These are phyloP conservation scores for Candida palmyrensis DNA, from an alignment of 805 yeast species.

Conservation along the genomic window DNA sequence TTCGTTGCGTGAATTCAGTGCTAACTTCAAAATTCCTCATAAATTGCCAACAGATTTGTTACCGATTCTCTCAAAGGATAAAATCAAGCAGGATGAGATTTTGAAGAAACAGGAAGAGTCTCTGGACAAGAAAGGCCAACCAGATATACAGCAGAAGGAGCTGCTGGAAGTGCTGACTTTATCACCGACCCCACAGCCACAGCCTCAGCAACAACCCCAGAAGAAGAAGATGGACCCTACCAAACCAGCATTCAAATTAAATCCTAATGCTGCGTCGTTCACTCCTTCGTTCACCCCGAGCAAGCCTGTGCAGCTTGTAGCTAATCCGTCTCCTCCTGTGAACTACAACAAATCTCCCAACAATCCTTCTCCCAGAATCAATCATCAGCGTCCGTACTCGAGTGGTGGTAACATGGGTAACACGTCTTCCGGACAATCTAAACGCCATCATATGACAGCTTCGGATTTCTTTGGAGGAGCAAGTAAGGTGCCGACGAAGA, in stretches of 20 bases:
- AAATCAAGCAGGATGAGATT: conserved; percentile 59
- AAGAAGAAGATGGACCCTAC: conserved; percentile 52
- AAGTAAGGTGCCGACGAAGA: conserved; percentile 32
- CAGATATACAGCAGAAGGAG: conserved; percentile 6
- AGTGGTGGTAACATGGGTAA: conserved; percentile 15
- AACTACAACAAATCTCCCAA: conserved; percentile 19
- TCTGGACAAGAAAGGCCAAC: conserved; percentile 5
- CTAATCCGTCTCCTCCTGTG: conserved; percentile 23
- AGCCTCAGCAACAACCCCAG: conserved; percentile 1
- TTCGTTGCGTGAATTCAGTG: conserved; percentile 72
- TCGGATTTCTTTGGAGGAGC: conserved; percentile 40
- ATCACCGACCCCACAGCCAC: not conserved
- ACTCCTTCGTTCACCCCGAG: conserved; percentile 44
- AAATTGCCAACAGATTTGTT: conserved; percentile 55
- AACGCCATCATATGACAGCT: conserved; percentile 34
- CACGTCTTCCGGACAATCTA: conserved; percentile 9
- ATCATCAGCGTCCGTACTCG: conserved; percentile 27
- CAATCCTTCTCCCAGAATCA: conserved; percentile 30
- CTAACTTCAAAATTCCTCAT: conserved; percentile 71
- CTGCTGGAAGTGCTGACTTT: not conserved
- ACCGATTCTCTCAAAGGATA: conserved; percentile 68
- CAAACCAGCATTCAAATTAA: conserved; percentile 62
- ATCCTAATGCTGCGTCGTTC: conserved; percentile 64
- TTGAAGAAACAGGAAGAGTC: conserved; percentile 28
- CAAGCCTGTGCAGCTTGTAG: conserved; percentile 20